A percentile compares a stretch with the other conserved stretches of the same genome.
phyloP scores from a whole-genome alignment of 2,329 filamentous ascomycete species.

The Ceratocystis huliohia region DNA sequence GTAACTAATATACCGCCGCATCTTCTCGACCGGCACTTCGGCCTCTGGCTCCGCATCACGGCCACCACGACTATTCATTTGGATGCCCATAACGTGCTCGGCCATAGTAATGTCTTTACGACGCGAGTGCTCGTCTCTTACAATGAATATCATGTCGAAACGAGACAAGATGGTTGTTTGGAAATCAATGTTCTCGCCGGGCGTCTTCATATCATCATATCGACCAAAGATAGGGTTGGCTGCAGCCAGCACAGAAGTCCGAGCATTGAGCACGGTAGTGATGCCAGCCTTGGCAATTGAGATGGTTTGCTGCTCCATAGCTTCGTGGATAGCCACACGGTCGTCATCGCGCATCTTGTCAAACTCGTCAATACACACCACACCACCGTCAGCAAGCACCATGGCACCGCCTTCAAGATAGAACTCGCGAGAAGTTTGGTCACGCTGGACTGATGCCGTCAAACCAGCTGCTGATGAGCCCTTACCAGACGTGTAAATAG shows the following conservation, averaged over 20 bases:
- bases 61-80: conserved; percentile 76
- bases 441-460: conserved; percentile 90
- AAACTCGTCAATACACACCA: conserved; percentile 98
- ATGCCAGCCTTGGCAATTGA: conserved; percentile 98
- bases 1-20: conserved; percentile 94
- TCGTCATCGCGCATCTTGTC: conserved; percentile 99
- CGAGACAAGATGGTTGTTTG: conserved; percentile 95
- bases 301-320: conserved; percentile 99
- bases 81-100: conserved; percentile 92
- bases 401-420: conserved; percentile 97
- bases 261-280: conserved; percentile 90
- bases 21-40: conserved; percentile 88
- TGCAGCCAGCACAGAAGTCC: conserved; percentile 87
- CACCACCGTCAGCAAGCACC: conserved; percentile 92
- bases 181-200: conserved; percentile 98
- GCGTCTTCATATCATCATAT: conserved; percentile 95
- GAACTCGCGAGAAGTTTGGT: conserved; percentile 84
- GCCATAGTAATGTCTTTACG: conserved; percentile 86
- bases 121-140: conserved; percentile 85
- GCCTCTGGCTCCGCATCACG: conserved; percentile 67
- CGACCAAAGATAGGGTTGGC: conserved; percentile 96
- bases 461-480: conserved; percentile 95
- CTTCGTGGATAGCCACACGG: conserved; percentile 94
- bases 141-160: conserved; percentile 99
- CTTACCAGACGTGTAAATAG: conserved; percentile 97